phyloP scores from a whole-genome alignment of 2,329 filamentous ascomycete genomes.

The Trematosphaeria pertusa region DNA sequence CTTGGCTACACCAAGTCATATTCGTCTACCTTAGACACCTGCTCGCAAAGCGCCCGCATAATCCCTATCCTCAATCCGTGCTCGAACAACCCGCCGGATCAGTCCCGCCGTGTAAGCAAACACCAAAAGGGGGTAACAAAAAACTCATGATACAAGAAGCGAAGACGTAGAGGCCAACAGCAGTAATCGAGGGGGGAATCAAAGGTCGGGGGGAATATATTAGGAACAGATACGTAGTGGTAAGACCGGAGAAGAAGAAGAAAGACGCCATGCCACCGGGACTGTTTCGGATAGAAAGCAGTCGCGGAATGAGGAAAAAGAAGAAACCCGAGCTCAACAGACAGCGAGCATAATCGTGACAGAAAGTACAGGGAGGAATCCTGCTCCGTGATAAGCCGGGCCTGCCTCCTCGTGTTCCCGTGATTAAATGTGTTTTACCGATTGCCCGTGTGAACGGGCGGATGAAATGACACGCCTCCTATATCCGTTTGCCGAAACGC shows the following conservation, averaged over 20 bases:
- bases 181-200: not conserved
- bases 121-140: too few species aligned
- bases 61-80: too few species aligned
- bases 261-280: too few species aligned
- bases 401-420: not conserved
- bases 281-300: too few species aligned
- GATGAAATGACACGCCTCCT: too few species aligned
- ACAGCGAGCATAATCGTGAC: too few species aligned
- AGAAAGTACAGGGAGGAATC: not conserved
- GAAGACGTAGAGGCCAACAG: not conserved
- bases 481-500: conserved; percentile 1
- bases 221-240: not conserved
- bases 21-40: not conserved
- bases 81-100: too few species aligned
- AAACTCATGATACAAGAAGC: conserved; percentile 4
- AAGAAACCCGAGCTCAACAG: not conserved
- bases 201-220: not conserved
- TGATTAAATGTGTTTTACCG: conserved; percentile 4
- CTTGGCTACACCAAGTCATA: not conserved
- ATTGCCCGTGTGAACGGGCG: not conserved
- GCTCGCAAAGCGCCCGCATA: too few species aligned
- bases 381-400: not conserved
- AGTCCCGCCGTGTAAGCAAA: too few species aligned
- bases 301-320: not conserved
- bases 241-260: not conserved